These are phyloP conservation scores for Aristolochia californica DNA, from an alignment of 164 flowering plant species.

Conservation along the genomic window DNA sequence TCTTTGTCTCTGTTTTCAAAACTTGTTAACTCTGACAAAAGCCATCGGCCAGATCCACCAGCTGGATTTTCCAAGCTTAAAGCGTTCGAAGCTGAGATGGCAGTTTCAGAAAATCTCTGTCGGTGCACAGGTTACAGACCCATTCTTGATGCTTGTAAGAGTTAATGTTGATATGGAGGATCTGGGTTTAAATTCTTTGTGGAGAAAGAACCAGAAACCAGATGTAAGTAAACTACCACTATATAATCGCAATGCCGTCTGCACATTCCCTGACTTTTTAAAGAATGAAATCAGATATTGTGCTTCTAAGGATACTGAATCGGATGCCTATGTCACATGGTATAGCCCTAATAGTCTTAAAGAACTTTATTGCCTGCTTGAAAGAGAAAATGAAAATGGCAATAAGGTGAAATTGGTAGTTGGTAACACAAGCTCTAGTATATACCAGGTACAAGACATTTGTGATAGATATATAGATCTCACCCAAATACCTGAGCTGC, in stretches of 20 bases:
- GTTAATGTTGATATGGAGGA: constrained; percentile 94
- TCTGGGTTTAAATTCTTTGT: constrained; percentile 72
- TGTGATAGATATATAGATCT: constrained; percentile 57
- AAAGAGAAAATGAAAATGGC: constrained; percentile 9
- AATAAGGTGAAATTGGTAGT: constrained; percentile 39
- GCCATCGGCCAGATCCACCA: constrained; percentile 32
- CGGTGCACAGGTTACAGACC: constrained; percentile 97
- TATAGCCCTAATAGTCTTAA: constrained; percentile 36
- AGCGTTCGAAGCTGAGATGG: constrained; percentile 59
- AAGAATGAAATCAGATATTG: constrained; percentile 27
- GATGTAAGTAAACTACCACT: constrained; percentile 31
- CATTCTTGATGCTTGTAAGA: constrained; percentile 85
- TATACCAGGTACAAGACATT: constrained; percentile 52
- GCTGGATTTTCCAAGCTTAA: constrained; percentile 82
- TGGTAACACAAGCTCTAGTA: constrained; percentile 71
- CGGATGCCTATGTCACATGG: constrained; percentile 28
- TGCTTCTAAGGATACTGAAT: background rate
- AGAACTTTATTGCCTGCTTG: constrained; percentile 39
- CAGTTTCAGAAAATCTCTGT: constrained; percentile 76
- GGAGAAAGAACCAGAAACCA: constrained; percentile 37
- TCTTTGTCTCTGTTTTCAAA: constrained; percentile 78
- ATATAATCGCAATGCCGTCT: constrained; percentile 19
- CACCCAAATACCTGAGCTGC: constrained; percentile 62
- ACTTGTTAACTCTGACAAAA: constrained; percentile 61
- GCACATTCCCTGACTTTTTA: constrained; percentile 55